Evolutionary conservation across 495 filamentous ascomycete species (phyloP).

Genomic region (Neurospora sublineolata): DNA sequence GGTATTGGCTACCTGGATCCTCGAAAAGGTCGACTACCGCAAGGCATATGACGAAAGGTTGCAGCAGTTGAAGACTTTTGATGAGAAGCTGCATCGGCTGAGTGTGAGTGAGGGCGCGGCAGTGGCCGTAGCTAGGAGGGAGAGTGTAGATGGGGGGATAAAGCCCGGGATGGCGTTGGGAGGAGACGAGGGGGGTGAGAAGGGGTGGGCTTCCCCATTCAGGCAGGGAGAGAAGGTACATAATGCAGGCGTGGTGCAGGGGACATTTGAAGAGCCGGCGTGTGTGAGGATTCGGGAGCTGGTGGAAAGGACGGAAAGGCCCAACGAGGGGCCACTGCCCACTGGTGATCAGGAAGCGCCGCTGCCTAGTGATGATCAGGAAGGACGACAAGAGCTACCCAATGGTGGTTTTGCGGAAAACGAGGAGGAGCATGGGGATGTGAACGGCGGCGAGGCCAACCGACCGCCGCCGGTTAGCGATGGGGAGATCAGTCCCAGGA

Average conservation of each 20-base stretch:
- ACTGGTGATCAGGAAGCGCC: not conserved
- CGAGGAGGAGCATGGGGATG: not conserved
- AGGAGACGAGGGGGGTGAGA: not conserved
- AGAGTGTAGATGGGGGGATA: not conserved
- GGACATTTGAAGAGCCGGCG: not conserved
- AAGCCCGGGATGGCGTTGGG: not conserved
- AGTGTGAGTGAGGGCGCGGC: not conserved
- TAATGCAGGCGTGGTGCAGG: not conserved
- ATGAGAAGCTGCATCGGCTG: not conserved
- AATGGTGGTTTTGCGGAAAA: not conserved
- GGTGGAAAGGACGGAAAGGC: not conserved
- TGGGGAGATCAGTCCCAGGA: not conserved
- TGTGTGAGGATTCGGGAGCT: not conserved
- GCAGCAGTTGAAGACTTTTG: not conserved
- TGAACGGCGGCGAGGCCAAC: not conserved
- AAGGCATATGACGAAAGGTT: not conserved
- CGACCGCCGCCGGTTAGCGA: not conserved
- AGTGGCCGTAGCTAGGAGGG: not conserved
- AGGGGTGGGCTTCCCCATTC: not conserved
- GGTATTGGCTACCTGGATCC: slow-evolving; percentile 35
- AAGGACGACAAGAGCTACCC: not conserved
- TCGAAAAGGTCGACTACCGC: slow-evolving; percentile 4
- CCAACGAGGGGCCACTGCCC: not conserved
- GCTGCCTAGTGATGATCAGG: not conserved
- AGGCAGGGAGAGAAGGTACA: not conserved